These are phyloP conservation scores for Pyrenula massariospora DNA, from an alignment of 495 filamentous ascomycete genomes.

Conservation along the genomic window DNA sequence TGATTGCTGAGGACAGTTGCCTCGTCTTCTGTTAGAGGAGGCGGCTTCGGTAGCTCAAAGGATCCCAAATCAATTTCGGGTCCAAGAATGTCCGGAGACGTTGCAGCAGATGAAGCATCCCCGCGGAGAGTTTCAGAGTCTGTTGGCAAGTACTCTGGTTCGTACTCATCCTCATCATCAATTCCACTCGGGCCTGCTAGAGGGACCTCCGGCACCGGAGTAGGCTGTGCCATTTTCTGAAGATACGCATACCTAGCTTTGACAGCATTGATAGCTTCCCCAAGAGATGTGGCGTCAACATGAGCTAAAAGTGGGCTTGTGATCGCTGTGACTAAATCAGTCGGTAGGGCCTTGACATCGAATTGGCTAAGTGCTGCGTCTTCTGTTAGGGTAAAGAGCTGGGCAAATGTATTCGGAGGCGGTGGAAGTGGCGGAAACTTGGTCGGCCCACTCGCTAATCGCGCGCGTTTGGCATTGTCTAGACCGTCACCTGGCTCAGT, in stretches of 20 bases:
- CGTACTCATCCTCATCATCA: slow-evolving; percentile 86
- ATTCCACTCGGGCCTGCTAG: slow-evolving; percentile 15
- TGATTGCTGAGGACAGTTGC: slow-evolving; percentile 53
- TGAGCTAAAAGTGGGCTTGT: slow-evolving; percentile 55
- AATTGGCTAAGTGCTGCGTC: slow-evolving; percentile 64
- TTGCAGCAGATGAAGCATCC: slow-evolving; percentile 49
- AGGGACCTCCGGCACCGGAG: not conserved
- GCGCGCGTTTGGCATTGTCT: slow-evolving; percentile 57
- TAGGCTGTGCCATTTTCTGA: slow-evolving; percentile 18
- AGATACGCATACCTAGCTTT: slow-evolving; percentile 34
- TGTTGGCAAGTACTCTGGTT: slow-evolving; percentile 65
- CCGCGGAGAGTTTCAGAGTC: slow-evolving; percentile 63
- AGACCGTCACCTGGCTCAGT: slow-evolving; percentile 56
- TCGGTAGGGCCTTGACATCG: slow-evolving; percentile 67
- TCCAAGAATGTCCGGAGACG: slow-evolving; percentile 27
- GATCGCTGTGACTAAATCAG: slow-evolving; percentile 64
- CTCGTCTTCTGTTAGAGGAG: slow-evolving; percentile 55
- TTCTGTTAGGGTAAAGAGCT: slow-evolving; percentile 72
- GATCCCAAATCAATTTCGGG: slow-evolving; percentile 49
- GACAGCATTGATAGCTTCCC: slow-evolving; percentile 55
- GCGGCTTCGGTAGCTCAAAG: slow-evolving; percentile 72
- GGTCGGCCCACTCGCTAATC: slow-evolving; percentile 41
- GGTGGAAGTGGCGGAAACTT: slow-evolving; percentile 55
- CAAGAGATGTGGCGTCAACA: slow-evolving; percentile 50
- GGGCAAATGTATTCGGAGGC: slow-evolving; percentile 62